phyloP scores from a whole-genome alignment of 352 stramenopile species.

The Pythium scleroteichum region DNA sequence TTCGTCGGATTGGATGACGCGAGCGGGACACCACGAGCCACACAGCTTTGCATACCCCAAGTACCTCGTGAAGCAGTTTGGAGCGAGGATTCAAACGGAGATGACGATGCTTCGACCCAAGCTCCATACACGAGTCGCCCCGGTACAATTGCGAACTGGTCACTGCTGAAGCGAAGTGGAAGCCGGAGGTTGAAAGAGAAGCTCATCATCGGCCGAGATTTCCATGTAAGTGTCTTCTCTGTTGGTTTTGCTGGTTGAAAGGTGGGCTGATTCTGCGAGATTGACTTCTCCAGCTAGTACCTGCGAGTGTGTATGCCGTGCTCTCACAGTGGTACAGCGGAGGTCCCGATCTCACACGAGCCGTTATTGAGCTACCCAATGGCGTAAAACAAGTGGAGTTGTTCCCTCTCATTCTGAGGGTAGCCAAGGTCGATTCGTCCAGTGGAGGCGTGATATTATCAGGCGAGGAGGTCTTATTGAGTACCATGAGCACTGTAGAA shows the following conservation, averaged over 20 bases:
- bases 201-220: conserved; percentile 68
- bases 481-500: conserved; percentile 56
- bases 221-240: conserved; percentile 56
- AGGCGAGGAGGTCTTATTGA: conserved; percentile 79
- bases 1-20: conserved; percentile 62
- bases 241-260: neutral
- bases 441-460: conserved; percentile 76
- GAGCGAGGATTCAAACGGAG: conserved; percentile 30
- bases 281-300: conserved; percentile 50
- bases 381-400: conserved; percentile 63
- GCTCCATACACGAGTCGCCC: conserved; percentile 35
- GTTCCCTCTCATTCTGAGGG: conserved; percentile 76
- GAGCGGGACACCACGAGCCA: conserved; percentile 65
- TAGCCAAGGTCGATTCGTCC: conserved; percentile 66
- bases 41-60: conserved; percentile 46
- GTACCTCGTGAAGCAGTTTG: conserved; percentile 46
- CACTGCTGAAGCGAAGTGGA: conserved; percentile 70
- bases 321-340: conserved; percentile 82
- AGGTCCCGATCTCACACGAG: conserved; percentile 63
- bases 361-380: conserved; percentile 46
- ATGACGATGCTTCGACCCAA: conserved; percentile 22
- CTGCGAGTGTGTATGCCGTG: conserved; percentile 59
- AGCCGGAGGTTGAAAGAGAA: conserved; percentile 74
- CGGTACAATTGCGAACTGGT: conserved; percentile 83
- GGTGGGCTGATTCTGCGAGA: neutral